Conservation (phyloP, 1,284 basidiomycete species). For the Leccinum subrobustum region DNA sequence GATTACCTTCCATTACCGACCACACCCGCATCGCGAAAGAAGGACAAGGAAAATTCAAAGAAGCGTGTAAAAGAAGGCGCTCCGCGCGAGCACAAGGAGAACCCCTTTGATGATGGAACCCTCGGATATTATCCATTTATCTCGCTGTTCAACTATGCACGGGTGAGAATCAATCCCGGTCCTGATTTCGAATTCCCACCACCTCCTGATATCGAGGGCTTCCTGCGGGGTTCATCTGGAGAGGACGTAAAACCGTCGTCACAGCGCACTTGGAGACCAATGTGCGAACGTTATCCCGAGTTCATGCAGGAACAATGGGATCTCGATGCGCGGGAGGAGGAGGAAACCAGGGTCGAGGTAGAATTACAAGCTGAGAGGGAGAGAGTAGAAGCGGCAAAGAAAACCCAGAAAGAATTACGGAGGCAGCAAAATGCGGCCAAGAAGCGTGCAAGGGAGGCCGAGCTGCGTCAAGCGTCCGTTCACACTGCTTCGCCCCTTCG, state of each 20-base stretch:
- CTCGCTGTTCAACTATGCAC: conserved; percentile 90
- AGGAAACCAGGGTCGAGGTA: conserved; percentile 49
- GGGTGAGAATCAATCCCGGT: conserved; percentile 84
- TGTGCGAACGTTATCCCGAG: conserved; percentile 75
- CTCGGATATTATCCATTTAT: conserved; percentile 96
- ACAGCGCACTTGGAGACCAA: conserved; percentile 66
- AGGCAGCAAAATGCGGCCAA: conserved; percentile 51
- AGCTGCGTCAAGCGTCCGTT: conserved; percentile 25
- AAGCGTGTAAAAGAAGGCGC: conserved; percentile 63
- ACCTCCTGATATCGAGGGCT: conserved; percentile 65
- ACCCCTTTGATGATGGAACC: conserved; percentile 91
- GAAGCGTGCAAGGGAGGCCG: conserved; percentile 44
- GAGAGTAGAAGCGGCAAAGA: conserved; percentile 48
- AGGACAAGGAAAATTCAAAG: conserved; percentile 49
- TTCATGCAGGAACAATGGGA: conserved; percentile 77
- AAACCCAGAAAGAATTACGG: conserved; percentile 48
- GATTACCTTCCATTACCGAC: conserved; percentile 87
- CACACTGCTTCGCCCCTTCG: conserved; percentile 30
- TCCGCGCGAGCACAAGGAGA: conserved; percentile 72
- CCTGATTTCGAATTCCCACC: conserved; percentile 84
- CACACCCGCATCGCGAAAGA: conserved; percentile 51
- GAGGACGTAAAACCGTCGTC: conserved; percentile 36
- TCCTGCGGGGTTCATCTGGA: conserved; percentile 41
- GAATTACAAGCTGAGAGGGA: conserved; percentile 39
- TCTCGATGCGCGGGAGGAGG: conserved; percentile 67